Conservation (phyloP, 2,329 filamentous ascomycete species). For the Dactylellina leptospora region DNA sequence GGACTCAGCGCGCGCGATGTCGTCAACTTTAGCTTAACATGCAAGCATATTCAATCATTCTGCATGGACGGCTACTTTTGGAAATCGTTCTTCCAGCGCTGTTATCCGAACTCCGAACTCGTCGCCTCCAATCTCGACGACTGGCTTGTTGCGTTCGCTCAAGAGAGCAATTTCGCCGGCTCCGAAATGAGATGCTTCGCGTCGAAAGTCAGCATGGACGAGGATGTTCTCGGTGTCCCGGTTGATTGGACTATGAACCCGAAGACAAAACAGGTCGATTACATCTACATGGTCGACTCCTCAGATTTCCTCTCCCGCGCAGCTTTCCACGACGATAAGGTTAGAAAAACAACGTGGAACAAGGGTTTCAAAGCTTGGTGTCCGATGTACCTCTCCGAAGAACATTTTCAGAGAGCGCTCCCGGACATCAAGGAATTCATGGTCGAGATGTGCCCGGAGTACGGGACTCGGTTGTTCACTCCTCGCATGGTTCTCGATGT, state of each 20-base stretch:
- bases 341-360: constrained; percentile 52
- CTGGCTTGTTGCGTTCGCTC: constrained; percentile 40
- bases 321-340: constrained; percentile 34
- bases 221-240: constrained; percentile 42
- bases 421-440: constrained; percentile 52
- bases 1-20: constrained; percentile 28
- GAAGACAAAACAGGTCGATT: constrained; percentile 49
- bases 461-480: constrained; percentile 17
- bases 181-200: constrained; percentile 52
- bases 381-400: constrained; percentile 48
- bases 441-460: constrained; percentile 48
- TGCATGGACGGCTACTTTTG: constrained; percentile 51
- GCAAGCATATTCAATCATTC: constrained; percentile 41
- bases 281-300: constrained; percentile 51
- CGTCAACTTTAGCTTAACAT: constrained; percentile 33
- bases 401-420: constrained; percentile 47
- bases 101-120: constrained; percentile 30
- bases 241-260: constrained; percentile 48
- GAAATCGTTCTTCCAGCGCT: constrained; percentile 49
- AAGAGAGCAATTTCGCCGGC: constrained; percentile 47
- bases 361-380: constrained; percentile 50
- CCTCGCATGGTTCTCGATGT: constrained; percentile 41
- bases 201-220: constrained; percentile 46
- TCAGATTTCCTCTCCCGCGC: constrained; percentile 46
- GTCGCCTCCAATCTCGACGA: constrained; percentile 43